Conservation (phyloP, 371 early-diverging fungal species). For the Blakeslea trispora region DNA sequence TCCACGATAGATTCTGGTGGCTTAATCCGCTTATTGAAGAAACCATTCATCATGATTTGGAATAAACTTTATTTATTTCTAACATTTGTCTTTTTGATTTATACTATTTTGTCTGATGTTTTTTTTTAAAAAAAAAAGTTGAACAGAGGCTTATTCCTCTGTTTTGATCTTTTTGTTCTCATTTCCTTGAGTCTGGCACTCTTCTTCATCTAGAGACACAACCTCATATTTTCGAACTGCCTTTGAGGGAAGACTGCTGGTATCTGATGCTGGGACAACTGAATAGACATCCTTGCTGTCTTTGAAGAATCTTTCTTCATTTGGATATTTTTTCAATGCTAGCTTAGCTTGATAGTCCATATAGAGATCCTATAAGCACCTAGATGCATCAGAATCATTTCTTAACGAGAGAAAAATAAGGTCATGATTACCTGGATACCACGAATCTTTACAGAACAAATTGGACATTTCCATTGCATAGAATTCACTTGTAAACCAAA, state of each 20-base stretch:
- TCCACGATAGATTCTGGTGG: constrained; percentile 39
- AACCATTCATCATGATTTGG: constrained; percentile 15
- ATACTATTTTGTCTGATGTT: too few relatives aligned
- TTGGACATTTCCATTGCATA: constrained; percentile 31
- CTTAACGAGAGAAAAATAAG: not conserved
- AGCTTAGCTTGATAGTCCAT: constrained; percentile 25
- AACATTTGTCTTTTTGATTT: not conserved
- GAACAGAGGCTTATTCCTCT: not conserved
- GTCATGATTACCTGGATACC: constrained; percentile 28
- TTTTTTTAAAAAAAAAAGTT: not conserved
- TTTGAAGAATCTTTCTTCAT: constrained; percentile 21
- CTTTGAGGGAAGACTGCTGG: not conserved
- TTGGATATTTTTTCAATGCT: constrained; percentile 19
- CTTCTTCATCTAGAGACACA: not conserved
- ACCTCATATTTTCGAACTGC: not conserved
- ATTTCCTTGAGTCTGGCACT: too few relatives aligned
- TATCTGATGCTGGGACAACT: not conserved
- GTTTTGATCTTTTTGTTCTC: too few relatives aligned
- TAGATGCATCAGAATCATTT: not conserved
- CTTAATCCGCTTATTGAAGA: constrained; percentile 34
- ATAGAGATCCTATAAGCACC: constrained; percentile 21
- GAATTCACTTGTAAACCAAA: constrained; percentile 20
- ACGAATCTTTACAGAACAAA: constrained; percentile 28
- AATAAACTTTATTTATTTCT: too few relatives aligned
- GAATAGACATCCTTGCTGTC: constrained; percentile 10